Percentiles rank a stretch among this genome's conserved stretches.
Conservation (phyloP, 805 yeast species). For the Cyberlindnera petersonii region DNA sequence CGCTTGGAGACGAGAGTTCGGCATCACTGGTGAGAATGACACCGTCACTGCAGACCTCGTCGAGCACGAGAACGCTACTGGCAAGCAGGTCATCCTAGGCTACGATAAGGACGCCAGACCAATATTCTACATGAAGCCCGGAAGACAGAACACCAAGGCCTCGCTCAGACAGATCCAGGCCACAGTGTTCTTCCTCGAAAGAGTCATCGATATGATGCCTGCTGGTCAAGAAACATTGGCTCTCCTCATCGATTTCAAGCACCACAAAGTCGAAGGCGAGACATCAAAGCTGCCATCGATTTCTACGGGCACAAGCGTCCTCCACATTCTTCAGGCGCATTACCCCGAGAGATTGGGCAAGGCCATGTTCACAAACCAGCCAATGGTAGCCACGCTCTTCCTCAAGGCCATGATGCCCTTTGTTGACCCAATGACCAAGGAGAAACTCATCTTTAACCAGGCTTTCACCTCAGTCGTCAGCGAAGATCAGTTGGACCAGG, state of each 20-base stretch:
- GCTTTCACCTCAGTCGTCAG: slow-evolving; percentile 84
- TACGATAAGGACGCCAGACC: slow-evolving; percentile 80
- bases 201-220: slow-evolving; percentile 91
- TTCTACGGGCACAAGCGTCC: slow-evolving; percentile 80
- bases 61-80: slow-evolving; percentile 75
- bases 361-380: slow-evolving; percentile 86
- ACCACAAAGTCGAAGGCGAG: slow-evolving; percentile 44
- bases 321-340: slow-evolving; percentile 90
- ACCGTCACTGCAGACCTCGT: slow-evolving; percentile 50
- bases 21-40: slow-evolving; percentile 53
- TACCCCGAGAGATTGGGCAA: slow-evolving; percentile 94
- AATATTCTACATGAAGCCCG: slow-evolving; percentile 85
- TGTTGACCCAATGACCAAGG: slow-evolving; percentile 90
- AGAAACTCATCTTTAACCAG: slow-evolving; percentile 84
- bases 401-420: slow-evolving; percentile 87
- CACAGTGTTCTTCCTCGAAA: slow-evolving; percentile 83
- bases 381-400: slow-evolving; percentile 88
- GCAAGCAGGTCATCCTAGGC: slow-evolving; percentile 87
- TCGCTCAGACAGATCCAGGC: slow-evolving; percentile 88
- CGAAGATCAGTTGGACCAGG: slow-evolving; percentile 68
- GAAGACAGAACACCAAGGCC: slow-evolving; percentile 89
- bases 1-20: slow-evolving; percentile 91
- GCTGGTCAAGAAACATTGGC: slow-evolving; percentile 92
- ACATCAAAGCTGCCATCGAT: slow-evolving; percentile 74
- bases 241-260: slow-evolving; percentile 83